A percentile compares a stretch with the other conserved stretches of the same genome.
These are phyloP conservation scores for Cadophora sp. DNA, from an alignment of 2,329 filamentous ascomycete genomes.

Conservation along the genomic window DNA sequence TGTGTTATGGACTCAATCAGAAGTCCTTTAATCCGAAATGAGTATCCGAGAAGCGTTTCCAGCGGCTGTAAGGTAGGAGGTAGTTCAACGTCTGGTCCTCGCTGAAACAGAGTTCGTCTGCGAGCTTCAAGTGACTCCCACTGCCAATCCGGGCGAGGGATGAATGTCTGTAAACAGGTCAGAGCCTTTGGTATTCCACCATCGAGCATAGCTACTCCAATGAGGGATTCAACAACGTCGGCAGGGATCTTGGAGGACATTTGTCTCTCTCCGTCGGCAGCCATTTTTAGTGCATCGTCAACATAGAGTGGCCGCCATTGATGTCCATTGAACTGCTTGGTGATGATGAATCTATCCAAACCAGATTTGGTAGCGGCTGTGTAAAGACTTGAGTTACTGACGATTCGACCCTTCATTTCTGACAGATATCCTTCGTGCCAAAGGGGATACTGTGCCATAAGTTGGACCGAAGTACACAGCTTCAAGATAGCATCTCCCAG, in stretches of 20 bases:
- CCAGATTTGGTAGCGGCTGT: conserved; percentile 66
- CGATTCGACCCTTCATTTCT: conserved; percentile 68
- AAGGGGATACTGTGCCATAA: conserved; percentile 61
- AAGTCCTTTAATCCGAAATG: conserved; percentile 70
- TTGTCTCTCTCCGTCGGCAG: conserved; percentile 35
- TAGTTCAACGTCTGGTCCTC: conserved; percentile 48
- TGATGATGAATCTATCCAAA: conserved; percentile 77
- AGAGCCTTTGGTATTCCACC: conserved; percentile 70
- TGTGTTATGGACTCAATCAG: conserved; percentile 85
- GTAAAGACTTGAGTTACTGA: conserved; percentile 78
- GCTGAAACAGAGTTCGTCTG: conserved; percentile 52
- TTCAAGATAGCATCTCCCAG: conserved; percentile 87
- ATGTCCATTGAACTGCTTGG: conserved; percentile 66
- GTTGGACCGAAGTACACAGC: conserved; percentile 69
- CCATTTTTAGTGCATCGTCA: conserved; percentile 46
- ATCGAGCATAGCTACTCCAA: conserved; percentile 76
- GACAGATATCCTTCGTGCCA: conserved; percentile 83
- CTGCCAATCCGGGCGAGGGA: conserved; percentile 64
- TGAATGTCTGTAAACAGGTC: conserved; percentile 68
- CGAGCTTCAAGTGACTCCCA: conserved; percentile 48
- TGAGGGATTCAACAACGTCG: conserved; percentile 85
- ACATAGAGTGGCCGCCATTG: conserved; percentile 77
- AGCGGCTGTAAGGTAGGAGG: conserved; percentile 55
- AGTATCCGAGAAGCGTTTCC: conserved; percentile 73
- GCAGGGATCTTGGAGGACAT: conserved; percentile 82